Conservation (phyloP, 768 basidiomycete species). For the Hirschioporus abietinus region DNA sequence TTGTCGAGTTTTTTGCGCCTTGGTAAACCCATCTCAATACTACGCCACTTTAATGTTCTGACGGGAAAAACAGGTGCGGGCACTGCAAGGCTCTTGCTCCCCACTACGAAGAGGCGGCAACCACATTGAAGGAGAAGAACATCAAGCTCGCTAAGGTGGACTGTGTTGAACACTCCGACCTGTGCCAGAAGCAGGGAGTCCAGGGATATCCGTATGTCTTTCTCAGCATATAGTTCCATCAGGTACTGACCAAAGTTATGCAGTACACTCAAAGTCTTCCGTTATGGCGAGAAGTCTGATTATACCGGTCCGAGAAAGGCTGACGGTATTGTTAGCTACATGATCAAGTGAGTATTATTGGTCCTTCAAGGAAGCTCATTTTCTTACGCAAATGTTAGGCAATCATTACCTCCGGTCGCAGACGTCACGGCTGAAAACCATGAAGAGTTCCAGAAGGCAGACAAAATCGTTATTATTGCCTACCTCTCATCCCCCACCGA, state of each 20-base stretch:
- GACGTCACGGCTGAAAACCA: constrained; percentile 71
- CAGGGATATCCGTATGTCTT: constrained; percentile 87
- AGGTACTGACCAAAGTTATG: not conserved
- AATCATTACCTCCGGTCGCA: constrained; percentile 91
- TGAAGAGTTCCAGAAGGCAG: constrained; percentile 79
- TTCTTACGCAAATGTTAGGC: constrained; percentile 39
- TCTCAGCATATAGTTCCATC: not conserved
- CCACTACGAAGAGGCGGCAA: constrained; percentile 92
- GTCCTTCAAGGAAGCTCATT: constrained; percentile 13
- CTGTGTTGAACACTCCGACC: constrained; percentile 89
- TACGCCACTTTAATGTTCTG: not conserved
- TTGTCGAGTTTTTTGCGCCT: constrained; percentile 95
- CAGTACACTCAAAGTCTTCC: constrained; percentile 86
- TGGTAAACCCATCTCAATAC: constrained; percentile 41
- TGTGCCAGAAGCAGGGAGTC: constrained; percentile 84
- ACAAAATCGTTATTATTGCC: constrained; percentile 87
- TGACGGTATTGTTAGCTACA: constrained; percentile 94
- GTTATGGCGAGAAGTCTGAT: constrained; percentile 71
- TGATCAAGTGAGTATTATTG: constrained; percentile 72
- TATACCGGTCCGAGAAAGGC: constrained; percentile 89
- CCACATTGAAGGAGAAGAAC: constrained; percentile 80
- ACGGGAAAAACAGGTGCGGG: constrained; percentile 61
- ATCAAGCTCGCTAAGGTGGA: constrained; percentile 96
- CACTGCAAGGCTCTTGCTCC: constrained; percentile 96
- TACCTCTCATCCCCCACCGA: constrained; percentile 75